phyloP scores from a whole-genome alignment of 2,329 filamentous ascomycete species.

The Chrysoporthe deuterocubensis region DNA sequence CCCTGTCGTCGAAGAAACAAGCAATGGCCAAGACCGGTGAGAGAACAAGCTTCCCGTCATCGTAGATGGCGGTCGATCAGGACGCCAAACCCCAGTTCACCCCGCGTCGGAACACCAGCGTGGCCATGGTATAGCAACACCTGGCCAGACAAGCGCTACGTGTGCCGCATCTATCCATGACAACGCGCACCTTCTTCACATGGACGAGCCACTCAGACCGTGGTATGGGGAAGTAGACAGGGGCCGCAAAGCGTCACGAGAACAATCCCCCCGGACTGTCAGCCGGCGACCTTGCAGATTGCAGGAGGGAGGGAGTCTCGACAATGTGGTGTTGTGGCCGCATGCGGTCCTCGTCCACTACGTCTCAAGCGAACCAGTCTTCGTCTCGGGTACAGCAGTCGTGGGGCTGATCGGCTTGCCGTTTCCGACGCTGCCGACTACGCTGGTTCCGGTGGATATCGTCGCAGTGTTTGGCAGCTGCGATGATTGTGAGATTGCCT shows the following conservation, averaged over 20 bases:
- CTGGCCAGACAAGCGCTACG: no score
- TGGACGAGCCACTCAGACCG: neutral
- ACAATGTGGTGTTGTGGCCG: neutral
- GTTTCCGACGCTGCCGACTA: neutral
- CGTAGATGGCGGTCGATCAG: neutral
- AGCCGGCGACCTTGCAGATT: neutral
- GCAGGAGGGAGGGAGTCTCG: neutral
- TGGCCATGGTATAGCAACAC: no score
- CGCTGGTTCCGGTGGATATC: neutral
- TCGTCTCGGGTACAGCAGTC: neutral
- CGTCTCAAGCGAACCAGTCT: slow-evolving; percentile 22
- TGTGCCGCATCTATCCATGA: no score
- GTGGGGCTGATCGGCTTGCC: neutral
- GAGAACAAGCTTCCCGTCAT: slow-evolving; percentile 1
- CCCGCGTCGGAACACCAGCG: no score
- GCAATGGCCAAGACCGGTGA: neutral
- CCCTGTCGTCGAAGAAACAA: neutral
- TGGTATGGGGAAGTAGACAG: neutral
- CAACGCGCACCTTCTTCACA: neutral
- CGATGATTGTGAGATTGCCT: neutral
- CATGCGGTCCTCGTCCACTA: neutral
- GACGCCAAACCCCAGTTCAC: neutral
- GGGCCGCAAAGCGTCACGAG: slow-evolving; percentile 8
- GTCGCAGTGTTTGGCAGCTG: neutral
- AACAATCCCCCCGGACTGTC: neutral